Evolutionary conservation across 106 monocot species (phyloP).

Genomic region (Posidonia australis): DNA sequence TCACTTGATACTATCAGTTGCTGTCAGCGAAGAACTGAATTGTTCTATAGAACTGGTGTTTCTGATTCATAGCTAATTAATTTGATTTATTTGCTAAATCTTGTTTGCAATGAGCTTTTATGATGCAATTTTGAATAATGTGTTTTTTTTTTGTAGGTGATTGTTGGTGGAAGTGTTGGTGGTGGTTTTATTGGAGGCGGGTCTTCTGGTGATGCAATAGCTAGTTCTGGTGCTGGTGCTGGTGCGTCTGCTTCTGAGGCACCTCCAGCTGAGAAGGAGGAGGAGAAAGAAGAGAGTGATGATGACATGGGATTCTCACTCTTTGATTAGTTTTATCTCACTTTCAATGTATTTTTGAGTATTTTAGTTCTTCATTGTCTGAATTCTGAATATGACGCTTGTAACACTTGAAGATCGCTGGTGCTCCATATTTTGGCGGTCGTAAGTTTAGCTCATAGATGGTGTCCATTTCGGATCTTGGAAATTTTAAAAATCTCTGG

Average conservation of each 20-base stretch:
- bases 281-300: slow-evolving; percentile 10
- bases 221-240: not conserved
- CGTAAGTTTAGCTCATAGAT: too few relatives aligned
- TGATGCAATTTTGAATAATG: not conserved
- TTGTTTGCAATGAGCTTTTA: not conserved
- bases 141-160: not conserved
- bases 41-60: not conserved
- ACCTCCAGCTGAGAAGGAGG: slow-evolving; percentile 5
- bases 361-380: not conserved
- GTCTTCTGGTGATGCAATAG: not conserved
- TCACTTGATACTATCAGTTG: too few relatives aligned
- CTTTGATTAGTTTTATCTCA: slow-evolving; percentile 7
- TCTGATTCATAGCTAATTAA: not conserved
- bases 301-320: slow-evolving; percentile 12
- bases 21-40: too few relatives aligned
- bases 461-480: too few relatives aligned
- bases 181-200: slow-evolving; percentile 4
- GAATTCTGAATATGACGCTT: too few relatives aligned
- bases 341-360: not conserved
- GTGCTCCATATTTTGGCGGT: too few relatives aligned
- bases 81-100: not conserved
- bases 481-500: too few relatives aligned
- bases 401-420: too few relatives aligned
- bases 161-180: slow-evolving; percentile 4
- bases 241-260: not conserved